A percentile compares a stretch with the other conserved stretches of the same genome.
phyloP scores from a whole-genome alignment of 768 basidiomycete genomes.

The Pseudohyphozyma bogoriensis region DNA sequence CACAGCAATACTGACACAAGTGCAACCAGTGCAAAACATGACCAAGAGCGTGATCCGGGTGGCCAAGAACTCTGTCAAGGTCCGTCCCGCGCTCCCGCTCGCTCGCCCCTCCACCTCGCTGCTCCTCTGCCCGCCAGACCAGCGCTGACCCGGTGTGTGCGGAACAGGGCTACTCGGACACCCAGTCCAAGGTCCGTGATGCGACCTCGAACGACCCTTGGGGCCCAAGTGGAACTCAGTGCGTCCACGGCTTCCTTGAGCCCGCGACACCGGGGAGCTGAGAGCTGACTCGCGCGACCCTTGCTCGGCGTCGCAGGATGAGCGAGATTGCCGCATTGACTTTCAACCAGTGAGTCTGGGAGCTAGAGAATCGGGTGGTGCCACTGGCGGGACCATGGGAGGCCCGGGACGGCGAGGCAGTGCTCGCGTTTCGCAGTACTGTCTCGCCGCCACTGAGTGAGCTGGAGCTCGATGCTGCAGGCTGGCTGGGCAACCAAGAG shows the following conservation, averaged over 20 bases:
- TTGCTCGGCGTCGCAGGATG: conserved; percentile 47
- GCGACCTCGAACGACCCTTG: conserved; percentile 57
- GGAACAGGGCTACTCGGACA: neutral
- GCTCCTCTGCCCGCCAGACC: too few relatives aligned
- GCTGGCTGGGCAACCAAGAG: neutral
- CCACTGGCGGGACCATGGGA: too few relatives aligned
- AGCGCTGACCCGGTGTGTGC: too few relatives aligned
- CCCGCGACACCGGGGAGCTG: neutral
- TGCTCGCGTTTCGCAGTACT: too few relatives aligned
- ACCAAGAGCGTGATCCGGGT: neutral
- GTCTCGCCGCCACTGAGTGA: too few relatives aligned
- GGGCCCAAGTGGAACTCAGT: conserved; percentile 82
- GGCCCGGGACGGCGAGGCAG: too few relatives aligned
- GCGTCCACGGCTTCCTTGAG: neutral
- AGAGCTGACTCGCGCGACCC: neutral
- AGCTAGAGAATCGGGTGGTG: too few relatives aligned
- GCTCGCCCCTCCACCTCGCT: too few relatives aligned
- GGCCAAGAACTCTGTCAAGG: conserved; percentile 37
- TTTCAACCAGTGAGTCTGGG: conserved; percentile 76
- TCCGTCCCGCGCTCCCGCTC: conserved; percentile 38
- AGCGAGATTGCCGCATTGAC: conserved; percentile 95
- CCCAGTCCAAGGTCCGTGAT: conserved; percentile 84
- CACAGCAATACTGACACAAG: too few relatives aligned
- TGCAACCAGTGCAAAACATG: too few relatives aligned
- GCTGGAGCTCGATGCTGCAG: too few relatives aligned